Conservation (phyloP, 306 rosid genomes). For the Cicer bijugum region DNA sequence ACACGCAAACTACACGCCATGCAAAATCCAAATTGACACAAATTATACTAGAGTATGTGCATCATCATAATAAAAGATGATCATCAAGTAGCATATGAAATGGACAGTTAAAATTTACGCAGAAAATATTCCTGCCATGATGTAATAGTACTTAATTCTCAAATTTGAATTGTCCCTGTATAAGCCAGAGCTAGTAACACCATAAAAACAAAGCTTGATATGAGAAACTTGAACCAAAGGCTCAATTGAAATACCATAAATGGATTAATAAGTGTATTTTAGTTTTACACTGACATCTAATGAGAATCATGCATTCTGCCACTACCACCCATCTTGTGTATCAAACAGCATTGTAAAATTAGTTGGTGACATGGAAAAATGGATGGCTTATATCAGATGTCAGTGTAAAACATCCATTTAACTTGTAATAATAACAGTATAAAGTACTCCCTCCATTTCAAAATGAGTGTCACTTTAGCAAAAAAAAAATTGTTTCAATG, state of each 20-base stretch:
- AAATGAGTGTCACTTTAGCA: too few relatives aligned
- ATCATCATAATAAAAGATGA: not conserved
- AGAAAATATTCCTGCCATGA: not conserved
- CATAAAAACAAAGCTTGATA: not conserved
- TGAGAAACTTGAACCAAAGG: not conserved
- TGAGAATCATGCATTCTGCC: too few relatives aligned
- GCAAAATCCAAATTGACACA: conserved; percentile 6
- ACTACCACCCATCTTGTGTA: too few relatives aligned
- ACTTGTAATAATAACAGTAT: too few relatives aligned
- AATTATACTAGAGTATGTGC: not conserved
- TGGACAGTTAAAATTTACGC: not conserved
- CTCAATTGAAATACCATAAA: not conserved
- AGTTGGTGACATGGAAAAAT: too few relatives aligned
- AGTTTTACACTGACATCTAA: too few relatives aligned
- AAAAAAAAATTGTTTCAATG: too few relatives aligned
- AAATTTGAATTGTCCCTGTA: conserved; percentile 1
- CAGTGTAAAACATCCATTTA: too few relatives aligned
- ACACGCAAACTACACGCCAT: not conserved
- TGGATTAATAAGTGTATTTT: not conserved
- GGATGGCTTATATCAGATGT: too few relatives aligned
- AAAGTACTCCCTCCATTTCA: too few relatives aligned
- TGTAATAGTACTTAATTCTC: not conserved
- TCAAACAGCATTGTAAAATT: too few relatives aligned
- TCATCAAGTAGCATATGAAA: conserved; percentile 13
- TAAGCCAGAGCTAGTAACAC: not conserved